Evolutionary conservation across 305 asterid genomes (phyloP).

Genomic region (Withania somnifera): DNA sequence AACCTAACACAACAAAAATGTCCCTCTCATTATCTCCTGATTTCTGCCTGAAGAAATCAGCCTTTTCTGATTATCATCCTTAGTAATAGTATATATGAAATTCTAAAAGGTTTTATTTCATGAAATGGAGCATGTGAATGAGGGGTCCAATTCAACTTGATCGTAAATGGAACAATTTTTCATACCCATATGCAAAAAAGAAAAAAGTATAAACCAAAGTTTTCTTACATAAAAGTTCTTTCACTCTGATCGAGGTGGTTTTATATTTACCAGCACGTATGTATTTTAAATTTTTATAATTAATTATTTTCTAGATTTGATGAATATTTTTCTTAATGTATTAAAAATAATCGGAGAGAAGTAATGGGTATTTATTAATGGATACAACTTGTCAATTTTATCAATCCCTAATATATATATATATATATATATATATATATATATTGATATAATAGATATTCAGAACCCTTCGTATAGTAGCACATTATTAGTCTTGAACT

Average conservation of each 20-base stretch:
- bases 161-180: background rate
- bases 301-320: background rate
- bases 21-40: background rate
- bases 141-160: background rate
- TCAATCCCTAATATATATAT: background rate
- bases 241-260: background rate
- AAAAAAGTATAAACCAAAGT: background rate
- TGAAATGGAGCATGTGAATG: background rate
- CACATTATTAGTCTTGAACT: background rate
- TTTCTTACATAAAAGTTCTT: too few species aligned
- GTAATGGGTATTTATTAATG: too few species aligned
- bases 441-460: background rate
- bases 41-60: conserved; percentile 1
- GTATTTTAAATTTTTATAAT: background rate
- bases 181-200: background rate
- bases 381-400: background rate
- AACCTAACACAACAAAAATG: background rate
- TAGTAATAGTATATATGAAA: background rate
- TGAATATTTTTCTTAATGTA: background rate
- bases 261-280: background rate
- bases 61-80: background rate
- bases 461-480: background rate
- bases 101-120: background rate
- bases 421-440: background rate
- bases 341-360: background rate